Evolutionary conservation across 352 stramenopile species (phyloP).

Genomic region (Pythium rhizo-oryzae): DNA sequence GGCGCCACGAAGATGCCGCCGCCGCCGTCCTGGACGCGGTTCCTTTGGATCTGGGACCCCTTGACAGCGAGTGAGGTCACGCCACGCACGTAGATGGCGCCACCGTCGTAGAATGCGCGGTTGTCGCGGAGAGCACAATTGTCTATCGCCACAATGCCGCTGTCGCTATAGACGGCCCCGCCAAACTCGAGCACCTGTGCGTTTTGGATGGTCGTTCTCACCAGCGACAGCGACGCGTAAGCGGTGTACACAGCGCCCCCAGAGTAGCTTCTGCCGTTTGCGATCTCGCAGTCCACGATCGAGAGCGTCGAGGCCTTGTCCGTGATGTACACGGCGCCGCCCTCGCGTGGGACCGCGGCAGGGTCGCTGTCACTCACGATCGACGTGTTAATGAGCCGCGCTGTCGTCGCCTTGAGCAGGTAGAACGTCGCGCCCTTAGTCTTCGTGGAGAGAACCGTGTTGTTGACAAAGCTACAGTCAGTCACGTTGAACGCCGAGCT

Average conservation of each 20-base stretch:
- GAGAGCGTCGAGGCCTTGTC: conserved; percentile 33
- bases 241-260: conserved; percentile 56
- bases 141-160: conserved; percentile 26
- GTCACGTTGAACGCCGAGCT: conserved; percentile 6
- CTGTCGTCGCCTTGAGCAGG: conserved; percentile 3
- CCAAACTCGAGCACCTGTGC: conserved; percentile 55
- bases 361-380: neutral
- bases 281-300: conserved; percentile 43
- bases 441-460: conserved; percentile 6
- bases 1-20: conserved; percentile 50
- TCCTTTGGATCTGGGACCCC: conserved; percentile 32
- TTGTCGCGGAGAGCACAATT: conserved; percentile 40
- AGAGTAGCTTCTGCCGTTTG: conserved; percentile 38
- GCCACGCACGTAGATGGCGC: conserved; percentile 52
- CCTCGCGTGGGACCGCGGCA: conserved; percentile 12
- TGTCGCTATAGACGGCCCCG: conserved; percentile 42
- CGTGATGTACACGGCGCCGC: conserved; percentile 51
- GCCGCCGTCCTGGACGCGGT: conserved; percentile 48
- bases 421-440: conserved; percentile 22
- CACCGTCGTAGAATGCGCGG: conserved; percentile 63
- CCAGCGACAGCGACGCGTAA: conserved; percentile 23
- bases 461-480: conserved; percentile 17
- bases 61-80: conserved; percentile 30
- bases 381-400: neutral
- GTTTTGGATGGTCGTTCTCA: conserved; percentile 40